phyloP scores from a whole-genome alignment of 805 yeast species.

The Barnettozyma vustinii region DNA sequence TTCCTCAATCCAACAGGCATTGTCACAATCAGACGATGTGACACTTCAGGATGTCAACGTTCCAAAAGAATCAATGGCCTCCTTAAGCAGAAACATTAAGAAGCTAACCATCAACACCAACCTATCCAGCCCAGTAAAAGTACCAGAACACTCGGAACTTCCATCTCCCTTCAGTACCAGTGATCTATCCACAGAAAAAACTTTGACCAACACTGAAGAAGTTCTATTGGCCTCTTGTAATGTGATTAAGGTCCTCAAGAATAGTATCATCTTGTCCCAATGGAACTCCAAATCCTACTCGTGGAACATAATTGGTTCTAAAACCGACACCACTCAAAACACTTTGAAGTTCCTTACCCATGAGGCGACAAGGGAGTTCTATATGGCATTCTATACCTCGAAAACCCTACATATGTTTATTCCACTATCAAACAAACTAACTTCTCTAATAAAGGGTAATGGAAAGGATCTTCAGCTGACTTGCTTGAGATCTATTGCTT shows the following conservation, averaged over 20 bases:
- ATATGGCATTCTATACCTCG: constrained; percentile 4
- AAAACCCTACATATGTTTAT: constrained; percentile 12
- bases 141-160: not conserved
- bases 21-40: not conserved
- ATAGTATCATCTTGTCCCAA: constrained; percentile 15
- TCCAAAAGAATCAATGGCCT: constrained; percentile 8
- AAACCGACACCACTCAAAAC: constrained; percentile 11
- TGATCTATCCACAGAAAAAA: not conserved
- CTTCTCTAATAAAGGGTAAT: constrained; percentile 9
- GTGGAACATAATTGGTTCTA: constrained; percentile 20
- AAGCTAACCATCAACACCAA: constrained; percentile 9
- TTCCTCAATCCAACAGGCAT: not conserved
- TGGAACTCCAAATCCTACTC: constrained; percentile 17
- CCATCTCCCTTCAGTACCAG: constrained; percentile 10
- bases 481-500: constrained; percentile 11
- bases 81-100: constrained; percentile 11
- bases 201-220: constrained; percentile 1
- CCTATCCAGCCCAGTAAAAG: not conserved
- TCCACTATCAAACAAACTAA: constrained; percentile 12
- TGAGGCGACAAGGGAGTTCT: constrained; percentile 12
- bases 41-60: not conserved
- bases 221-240: constrained; percentile 1
- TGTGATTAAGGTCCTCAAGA: constrained; percentile 10
- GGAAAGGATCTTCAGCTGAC: constrained; percentile 16
- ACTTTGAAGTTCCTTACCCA: constrained; percentile 15